Conservation (phyloP, 495 filamentous ascomycete species). For the Aspergillus bertholletiae region DNA sequence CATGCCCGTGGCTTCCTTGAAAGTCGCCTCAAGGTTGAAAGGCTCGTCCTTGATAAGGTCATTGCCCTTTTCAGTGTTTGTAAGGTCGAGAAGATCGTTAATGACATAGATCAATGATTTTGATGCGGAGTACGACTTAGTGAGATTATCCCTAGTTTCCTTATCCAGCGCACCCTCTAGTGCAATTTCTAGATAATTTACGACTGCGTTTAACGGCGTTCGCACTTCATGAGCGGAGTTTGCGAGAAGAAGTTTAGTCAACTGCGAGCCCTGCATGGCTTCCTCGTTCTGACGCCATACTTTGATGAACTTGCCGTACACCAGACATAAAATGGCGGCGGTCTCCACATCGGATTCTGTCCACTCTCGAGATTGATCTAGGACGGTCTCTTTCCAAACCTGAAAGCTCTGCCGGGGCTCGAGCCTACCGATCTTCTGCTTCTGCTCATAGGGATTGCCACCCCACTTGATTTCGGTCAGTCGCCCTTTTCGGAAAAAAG, state of each 20-base stretch:
- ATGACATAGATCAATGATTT: conserved; percentile 95
- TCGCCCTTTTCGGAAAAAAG: conserved; percentile 83
- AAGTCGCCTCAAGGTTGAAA: conserved; percentile 68
- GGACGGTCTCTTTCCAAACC: conserved; percentile 33
- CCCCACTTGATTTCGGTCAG: conserved; percentile 84
- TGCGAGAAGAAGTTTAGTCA: conserved; percentile 77
- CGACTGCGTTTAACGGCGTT: conserved; percentile 91
- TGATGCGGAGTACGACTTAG: conserved; percentile 77
- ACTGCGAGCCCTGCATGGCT: conserved; percentile 73
- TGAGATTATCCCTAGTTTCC: conserved; percentile 84
- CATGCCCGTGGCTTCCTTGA: conserved; percentile 72
- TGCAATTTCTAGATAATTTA: conserved; percentile 94
- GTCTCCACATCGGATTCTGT: conserved; percentile 67
- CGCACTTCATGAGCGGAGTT: conserved; percentile 96
- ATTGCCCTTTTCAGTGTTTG: conserved; percentile 81
- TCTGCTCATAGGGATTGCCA: conserved; percentile 88
- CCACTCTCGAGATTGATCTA: conserved; percentile 42
- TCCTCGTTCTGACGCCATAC: conserved; percentile 94
- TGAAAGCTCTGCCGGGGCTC: conserved; percentile 36
- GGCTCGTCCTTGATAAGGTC: conserved; percentile 76
- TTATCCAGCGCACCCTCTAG: conserved; percentile 77
- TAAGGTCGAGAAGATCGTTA: conserved; percentile 90
- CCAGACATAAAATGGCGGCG: conserved; percentile 81
- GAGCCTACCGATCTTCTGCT: conserved; percentile 24
- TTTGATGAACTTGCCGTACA: conserved; percentile 89